These are phyloP conservation scores for Amanita pallidorosea DNA, from an alignment of 768 basidiomycete species.

Conservation along the genomic window DNA sequence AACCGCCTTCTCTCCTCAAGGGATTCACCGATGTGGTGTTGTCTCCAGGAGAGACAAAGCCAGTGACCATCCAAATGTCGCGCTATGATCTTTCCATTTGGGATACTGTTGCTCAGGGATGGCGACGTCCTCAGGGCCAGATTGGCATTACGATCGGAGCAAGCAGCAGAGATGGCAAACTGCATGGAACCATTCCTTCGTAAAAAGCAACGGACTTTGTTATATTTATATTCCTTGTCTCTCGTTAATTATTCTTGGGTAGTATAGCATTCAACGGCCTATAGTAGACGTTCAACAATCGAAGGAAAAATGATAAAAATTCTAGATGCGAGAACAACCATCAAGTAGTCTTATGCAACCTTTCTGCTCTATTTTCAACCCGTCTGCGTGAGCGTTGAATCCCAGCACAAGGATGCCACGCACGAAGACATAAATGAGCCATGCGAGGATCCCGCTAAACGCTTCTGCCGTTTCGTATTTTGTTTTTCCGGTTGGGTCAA, in stretches of 20 bases:
- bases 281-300: too few relatives aligned
- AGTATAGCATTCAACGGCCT: too few relatives aligned
- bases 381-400: constrained; percentile 15
- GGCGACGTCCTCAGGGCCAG: constrained; percentile 56
- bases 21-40: constrained; percentile 58
- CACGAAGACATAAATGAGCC: constrained; percentile 14
- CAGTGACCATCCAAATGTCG: constrained; percentile 47
- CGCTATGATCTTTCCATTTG: constrained; percentile 67
- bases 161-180: constrained; percentile 52
- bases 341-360: constrained; percentile 5
- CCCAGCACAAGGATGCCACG: constrained; percentile 13
- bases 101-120: constrained; percentile 66
- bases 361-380: constrained; percentile 13
- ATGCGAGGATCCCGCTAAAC: constrained; percentile 14
- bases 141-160: constrained; percentile 56
- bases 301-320: too few relatives aligned
- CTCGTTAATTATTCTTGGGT: neutral
- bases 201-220: neutral
- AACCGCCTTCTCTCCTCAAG: constrained; percentile 62
- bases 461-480: constrained; percentile 22
- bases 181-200: constrained; percentile 31
- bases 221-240: neutral
- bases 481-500: constrained; percentile 11
- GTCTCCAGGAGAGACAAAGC: constrained; percentile 30
- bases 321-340: too few relatives aligned